Percentiles rank a stretch among this genome's conserved stretches.
Conservation (phyloP, 306 rosid species). For the Corylus americana region DNA sequence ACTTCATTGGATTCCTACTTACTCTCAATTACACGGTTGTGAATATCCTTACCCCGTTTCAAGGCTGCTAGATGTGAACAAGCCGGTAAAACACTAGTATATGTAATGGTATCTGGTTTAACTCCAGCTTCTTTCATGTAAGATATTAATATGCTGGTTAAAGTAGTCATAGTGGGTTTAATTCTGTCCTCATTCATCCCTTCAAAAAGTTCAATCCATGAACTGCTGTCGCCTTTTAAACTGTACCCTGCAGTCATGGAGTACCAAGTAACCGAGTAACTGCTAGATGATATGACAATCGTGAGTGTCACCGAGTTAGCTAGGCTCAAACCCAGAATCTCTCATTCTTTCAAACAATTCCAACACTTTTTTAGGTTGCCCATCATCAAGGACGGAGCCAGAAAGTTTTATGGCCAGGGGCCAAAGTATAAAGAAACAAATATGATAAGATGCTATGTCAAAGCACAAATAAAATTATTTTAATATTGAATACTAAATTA, state of each 20-base stretch:
- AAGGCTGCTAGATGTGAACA: conserved; percentile 77
- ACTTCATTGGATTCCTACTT: conserved; percentile 51
- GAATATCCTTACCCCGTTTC: conserved; percentile 77
- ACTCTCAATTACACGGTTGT: conserved; percentile 42
- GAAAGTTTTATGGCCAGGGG: no score
- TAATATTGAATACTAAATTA: no score
- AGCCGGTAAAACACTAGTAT: conserved; percentile 67
- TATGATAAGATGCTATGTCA: no score
- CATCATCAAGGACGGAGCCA: conserved; percentile 18
- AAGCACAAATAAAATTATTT: no score
- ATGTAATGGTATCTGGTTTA: conserved; percentile 67
- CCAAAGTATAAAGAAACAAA: no score
- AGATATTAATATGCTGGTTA: conserved; percentile 62
- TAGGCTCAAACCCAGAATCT: conserved; percentile 55
- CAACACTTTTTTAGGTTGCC: conserved; percentile 50
- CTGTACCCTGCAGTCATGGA: conserved; percentile 64
- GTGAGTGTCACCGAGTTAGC: conserved; percentile 52
- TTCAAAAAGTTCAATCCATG: conserved; percentile 60
- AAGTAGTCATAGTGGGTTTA: conserved; percentile 62
- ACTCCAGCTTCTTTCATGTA: conserved; percentile 48
- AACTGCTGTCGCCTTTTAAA: conserved; percentile 61
- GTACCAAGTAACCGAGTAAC: conserved; percentile 68
- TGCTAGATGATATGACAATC: conserved; percentile 50
- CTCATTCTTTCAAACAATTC: conserved; percentile 57
- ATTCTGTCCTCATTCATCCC: conserved; percentile 63